phyloP scores from a whole-genome alignment of 169 alveolate species.

The Theileria annulata region DNA sequence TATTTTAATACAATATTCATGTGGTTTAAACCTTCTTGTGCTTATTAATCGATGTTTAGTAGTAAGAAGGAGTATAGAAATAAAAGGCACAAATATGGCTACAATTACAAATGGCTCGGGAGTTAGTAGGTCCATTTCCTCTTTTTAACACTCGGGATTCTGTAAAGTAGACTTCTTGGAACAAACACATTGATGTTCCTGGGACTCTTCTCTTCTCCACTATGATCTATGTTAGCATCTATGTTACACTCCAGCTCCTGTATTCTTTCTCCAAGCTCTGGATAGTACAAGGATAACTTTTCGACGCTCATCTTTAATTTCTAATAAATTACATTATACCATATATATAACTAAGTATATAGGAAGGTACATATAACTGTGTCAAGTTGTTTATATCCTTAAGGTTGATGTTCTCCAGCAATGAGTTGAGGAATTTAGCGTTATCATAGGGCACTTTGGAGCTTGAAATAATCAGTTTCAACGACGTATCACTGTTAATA shows the following conservation, averaged over 20 bases:
- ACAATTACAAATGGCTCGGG: slow-evolving; percentile 66
- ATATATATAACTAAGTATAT: neutral
- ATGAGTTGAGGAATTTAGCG: slow-evolving; percentile 24
- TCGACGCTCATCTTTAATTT: slow-evolving; percentile 43
- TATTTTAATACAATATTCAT: neutral
- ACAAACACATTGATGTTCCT: slow-evolving; percentile 12
- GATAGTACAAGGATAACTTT: slow-evolving; percentile 36
- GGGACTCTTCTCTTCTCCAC: slow-evolving; percentile 16
- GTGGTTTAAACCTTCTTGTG: no score
- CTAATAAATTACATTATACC: slow-evolving; percentile 21
- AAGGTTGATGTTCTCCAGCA: slow-evolving; percentile 43
- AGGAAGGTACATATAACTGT: slow-evolving; percentile 30
- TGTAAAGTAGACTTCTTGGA: neutral
- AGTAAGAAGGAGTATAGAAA: slow-evolving; percentile 58
- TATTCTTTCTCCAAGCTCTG: slow-evolving; percentile 37
- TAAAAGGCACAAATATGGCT: slow-evolving; percentile 60
- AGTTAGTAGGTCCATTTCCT: slow-evolving; percentile 64
- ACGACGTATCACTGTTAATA: slow-evolving; percentile 26
- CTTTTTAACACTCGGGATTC: slow-evolving; percentile 43
- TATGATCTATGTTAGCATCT: neutral
- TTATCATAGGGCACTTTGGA: slow-evolving; percentile 37
- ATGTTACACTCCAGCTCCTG: neutral
- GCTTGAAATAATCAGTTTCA: slow-evolving; percentile 39
- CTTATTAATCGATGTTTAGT: neutral
- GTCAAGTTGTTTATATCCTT: slow-evolving; percentile 28